A percentile compares a stretch with the other conserved stretches of the same genome.
These are phyloP conservation scores for Leccinellum albellum DNA, from an alignment of 768 basidiomycete species.

Conservation along the genomic window DNA sequence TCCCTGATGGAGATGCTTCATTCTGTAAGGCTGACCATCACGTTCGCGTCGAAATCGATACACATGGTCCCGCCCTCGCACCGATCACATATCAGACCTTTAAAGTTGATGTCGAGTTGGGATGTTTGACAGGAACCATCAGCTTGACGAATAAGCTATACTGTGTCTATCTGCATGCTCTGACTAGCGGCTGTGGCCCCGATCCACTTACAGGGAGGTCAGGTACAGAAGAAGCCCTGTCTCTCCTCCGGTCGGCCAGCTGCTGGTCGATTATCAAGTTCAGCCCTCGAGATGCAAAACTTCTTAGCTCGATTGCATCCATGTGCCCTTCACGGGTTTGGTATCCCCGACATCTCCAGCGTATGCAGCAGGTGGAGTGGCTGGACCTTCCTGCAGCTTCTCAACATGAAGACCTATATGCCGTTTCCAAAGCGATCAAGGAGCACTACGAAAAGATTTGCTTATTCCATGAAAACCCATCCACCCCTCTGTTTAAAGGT, in stretches of 20 bases:
- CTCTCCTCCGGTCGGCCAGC: slow-evolving; percentile 35
- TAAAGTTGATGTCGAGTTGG: slow-evolving; percentile 27
- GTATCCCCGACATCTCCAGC: slow-evolving; percentile 19
- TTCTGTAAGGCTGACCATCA: slow-evolving; percentile 7
- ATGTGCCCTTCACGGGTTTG: slow-evolving; percentile 29
- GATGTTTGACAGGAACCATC: slow-evolving; percentile 24
- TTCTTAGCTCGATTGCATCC: slow-evolving; percentile 31
- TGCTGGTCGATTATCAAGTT: slow-evolving; percentile 38
- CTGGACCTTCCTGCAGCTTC: slow-evolving; percentile 13
- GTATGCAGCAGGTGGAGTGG: slow-evolving; percentile 41
- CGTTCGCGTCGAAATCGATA: slow-evolving; percentile 5
- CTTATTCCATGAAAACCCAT: slow-evolving; percentile 2
- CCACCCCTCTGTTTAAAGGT: background rate
- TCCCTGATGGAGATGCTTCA: slow-evolving; percentile 33
- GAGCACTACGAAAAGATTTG: slow-evolving; percentile 14
- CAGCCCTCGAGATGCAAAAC: slow-evolving; percentile 18
- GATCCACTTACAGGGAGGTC: slow-evolving; percentile 44
- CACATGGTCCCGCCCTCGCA: background rate
- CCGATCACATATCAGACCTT: slow-evolving; percentile 26
- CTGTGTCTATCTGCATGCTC: slow-evolving; percentile 41
- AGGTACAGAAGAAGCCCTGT: slow-evolving; percentile 42
- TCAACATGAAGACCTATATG: slow-evolving; percentile 28
- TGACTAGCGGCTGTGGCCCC: slow-evolving; percentile 36
- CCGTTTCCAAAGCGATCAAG: slow-evolving; percentile 24
- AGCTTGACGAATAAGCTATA: slow-evolving; percentile 30